Conservation (phyloP, 2,329 filamentous ascomycete genomes). For the Cladosporium colombiae region DNA sequence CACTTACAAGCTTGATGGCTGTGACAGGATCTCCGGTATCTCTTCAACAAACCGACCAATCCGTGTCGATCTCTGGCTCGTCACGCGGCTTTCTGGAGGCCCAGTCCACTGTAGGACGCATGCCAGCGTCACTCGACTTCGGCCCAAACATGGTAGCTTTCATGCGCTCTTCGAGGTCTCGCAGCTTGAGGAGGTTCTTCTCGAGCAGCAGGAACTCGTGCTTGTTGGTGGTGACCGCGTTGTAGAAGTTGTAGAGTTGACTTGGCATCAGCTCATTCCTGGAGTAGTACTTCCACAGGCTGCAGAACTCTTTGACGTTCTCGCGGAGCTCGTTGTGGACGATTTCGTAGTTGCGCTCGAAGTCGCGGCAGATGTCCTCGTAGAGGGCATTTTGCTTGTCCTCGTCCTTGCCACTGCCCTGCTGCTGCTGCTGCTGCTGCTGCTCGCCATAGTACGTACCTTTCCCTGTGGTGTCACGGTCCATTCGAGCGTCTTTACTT, state of each 20-base stretch:
- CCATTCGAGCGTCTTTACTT: neutral
- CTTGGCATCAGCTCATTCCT: neutral
- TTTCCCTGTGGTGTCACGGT: neutral
- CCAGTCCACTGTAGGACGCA: neutral
- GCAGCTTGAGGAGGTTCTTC: neutral
- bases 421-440: neutral
- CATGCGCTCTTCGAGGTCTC: neutral
- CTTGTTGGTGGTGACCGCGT: neutral
- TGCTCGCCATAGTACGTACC: neutral
- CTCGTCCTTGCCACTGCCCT: neutral
- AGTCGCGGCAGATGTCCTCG: neutral
- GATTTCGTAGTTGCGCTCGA: neutral
- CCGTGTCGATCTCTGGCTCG: neutral
- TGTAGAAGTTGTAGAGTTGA: neutral
- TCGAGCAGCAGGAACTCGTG: neutral
- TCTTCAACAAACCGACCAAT: neutral
- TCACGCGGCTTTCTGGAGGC: neutral
- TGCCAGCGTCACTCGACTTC: neutral
- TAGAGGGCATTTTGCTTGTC: neutral
- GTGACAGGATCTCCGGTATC: neutral
- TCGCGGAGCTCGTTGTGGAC: neutral
- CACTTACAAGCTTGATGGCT: neutral
- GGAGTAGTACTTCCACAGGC: neutral
- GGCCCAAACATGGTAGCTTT: neutral
- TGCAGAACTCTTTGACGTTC: neutral